Conservation (phyloP, 225 moss, liverwort and hornwort genomes). For the Polytrichum formosum region DNA sequence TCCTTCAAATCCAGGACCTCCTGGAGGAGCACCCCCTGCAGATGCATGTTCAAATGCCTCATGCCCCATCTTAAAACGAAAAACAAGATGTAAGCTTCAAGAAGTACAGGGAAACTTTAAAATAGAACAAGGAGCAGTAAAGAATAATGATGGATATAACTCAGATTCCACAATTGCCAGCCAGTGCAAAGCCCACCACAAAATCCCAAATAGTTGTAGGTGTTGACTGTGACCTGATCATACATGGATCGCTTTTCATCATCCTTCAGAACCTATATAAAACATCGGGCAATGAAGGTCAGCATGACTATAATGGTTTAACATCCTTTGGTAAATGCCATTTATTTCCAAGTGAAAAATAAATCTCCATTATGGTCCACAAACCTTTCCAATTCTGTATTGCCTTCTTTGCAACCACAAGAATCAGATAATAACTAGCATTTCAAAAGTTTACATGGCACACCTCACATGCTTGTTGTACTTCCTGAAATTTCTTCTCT, state of each 20-base stretch:
- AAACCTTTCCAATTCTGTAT: too few relatives aligned
- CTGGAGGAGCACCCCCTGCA: conserved; percentile 48
- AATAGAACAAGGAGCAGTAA: too few relatives aligned
- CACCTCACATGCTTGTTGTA: conserved; percentile 95
- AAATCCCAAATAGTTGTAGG: not conserved
- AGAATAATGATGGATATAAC: too few relatives aligned
- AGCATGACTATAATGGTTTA: too few relatives aligned
- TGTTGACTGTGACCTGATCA: conserved; percentile 40
- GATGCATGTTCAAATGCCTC: conserved; percentile 61
- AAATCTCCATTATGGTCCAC: too few relatives aligned
- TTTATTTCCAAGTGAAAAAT: too few relatives aligned
- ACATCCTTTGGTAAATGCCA: too few relatives aligned
- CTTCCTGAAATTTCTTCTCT: conserved; percentile 88
- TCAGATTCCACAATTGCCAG: too few relatives aligned
- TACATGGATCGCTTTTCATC: conserved; percentile 68
- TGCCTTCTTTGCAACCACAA: not conserved
- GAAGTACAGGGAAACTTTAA: too few relatives aligned
- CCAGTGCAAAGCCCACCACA: too few relatives aligned
- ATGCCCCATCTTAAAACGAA: conserved; percentile 43
- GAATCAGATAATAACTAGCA: not conserved
- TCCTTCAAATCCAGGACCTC: conserved; percentile 41
- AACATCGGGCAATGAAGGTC: not conserved
- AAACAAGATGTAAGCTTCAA: not conserved
- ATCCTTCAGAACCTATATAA: conserved; percentile 62
- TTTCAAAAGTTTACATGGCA: not conserved